phyloP scores from a whole-genome alignment of 352 stramenopile genomes.

The Phytophthora colocasiae region DNA sequence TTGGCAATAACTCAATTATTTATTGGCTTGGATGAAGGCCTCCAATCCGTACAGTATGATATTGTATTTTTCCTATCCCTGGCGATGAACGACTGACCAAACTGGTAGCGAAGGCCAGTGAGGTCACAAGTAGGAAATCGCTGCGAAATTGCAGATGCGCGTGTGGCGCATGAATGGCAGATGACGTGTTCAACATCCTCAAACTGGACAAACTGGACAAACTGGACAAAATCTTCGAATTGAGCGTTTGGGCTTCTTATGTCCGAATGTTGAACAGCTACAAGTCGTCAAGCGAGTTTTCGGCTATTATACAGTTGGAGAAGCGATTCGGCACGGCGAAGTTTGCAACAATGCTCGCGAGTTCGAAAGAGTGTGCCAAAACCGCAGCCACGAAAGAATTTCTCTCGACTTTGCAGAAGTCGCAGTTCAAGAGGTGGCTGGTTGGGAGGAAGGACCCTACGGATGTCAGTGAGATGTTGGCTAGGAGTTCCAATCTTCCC shows the following conservation, averaged over 20 bases:
- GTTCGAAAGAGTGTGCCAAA: background rate
- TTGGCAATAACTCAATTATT: too few relatives aligned
- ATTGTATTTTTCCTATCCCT: too few relatives aligned
- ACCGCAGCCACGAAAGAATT: background rate
- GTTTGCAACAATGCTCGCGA: background rate
- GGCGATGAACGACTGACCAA: background rate
- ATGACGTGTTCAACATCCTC: constrained; percentile 1
- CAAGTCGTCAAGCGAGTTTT: background rate
- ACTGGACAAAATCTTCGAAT: background rate
- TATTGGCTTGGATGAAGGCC: too few relatives aligned
- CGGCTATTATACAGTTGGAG: background rate
- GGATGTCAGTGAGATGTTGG: background rate
- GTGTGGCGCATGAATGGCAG: background rate
- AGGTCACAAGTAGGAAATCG: background rate
- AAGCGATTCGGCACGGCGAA: background rate
- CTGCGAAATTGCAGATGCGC: background rate
- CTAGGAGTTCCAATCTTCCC: background rate
- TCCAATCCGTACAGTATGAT: too few relatives aligned
- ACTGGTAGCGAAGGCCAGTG: background rate
- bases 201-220: constrained; percentile 1
- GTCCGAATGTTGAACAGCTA: background rate
- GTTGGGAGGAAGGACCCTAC: background rate
- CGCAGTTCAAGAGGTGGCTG: background rate
- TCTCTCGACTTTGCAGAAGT: background rate
- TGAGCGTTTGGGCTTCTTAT: background rate